Percentiles rank a stretch among this genome's conserved stretches.
These are phyloP conservation scores for Alternaria panax DNA, from an alignment of 2,329 filamentous ascomycete genomes.

Conservation along the genomic window DNA sequence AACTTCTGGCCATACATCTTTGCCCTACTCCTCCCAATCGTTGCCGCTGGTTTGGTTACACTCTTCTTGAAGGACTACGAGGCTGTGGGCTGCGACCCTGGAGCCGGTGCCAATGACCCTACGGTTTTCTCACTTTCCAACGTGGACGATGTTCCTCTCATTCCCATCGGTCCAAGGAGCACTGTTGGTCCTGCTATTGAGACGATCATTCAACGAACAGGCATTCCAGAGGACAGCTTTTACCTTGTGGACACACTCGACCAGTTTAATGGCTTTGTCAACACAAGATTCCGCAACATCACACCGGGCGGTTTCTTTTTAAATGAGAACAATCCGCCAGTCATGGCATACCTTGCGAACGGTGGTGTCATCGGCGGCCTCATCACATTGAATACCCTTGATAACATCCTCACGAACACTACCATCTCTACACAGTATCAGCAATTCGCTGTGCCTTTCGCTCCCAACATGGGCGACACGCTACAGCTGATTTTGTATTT, in stretches of 20 bases:
- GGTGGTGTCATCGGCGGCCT: constrained; percentile 69
- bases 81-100: constrained; percentile 58
- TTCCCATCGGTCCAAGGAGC: constrained; percentile 53
- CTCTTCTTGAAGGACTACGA: constrained; percentile 71
- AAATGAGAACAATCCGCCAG: constrained; percentile 66
- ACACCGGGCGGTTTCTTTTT: constrained; percentile 84
- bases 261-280: constrained; percentile 73
- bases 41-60: constrained; percentile 79
- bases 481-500: constrained; percentile 85
- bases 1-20: constrained; percentile 80
- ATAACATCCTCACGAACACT: constrained; percentile 74
- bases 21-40: constrained; percentile 78
- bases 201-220: constrained; percentile 38
- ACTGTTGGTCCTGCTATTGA: constrained; percentile 37
- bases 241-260: constrained; percentile 68
- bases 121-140: constrained; percentile 38
- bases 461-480: constrained; percentile 72
- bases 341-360: constrained; percentile 75
- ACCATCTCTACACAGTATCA: constrained; percentile 76
- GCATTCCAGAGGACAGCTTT: constrained; percentile 43
- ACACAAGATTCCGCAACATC: constrained; percentile 69
- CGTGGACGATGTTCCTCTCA: constrained; percentile 35
- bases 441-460: constrained; percentile 77
- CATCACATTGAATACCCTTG: constrained; percentile 87
- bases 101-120: constrained; percentile 44